Conservation (phyloP, 139 green algal species). For the Chlamydomonas sp. region DNA sequence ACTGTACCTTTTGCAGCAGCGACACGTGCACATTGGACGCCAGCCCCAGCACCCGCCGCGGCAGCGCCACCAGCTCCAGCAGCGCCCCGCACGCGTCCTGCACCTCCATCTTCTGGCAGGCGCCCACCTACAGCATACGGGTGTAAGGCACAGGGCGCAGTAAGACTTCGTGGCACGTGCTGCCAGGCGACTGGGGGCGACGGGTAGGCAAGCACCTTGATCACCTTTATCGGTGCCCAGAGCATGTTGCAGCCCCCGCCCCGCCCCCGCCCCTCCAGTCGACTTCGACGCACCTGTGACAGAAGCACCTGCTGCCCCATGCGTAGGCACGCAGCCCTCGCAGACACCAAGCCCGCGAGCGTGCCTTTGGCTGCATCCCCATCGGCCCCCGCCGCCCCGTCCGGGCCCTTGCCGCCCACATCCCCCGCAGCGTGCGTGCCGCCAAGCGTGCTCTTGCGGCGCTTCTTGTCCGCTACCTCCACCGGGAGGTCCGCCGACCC, state of each 20-base stretch:
- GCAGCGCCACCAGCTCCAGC: slow-evolving; percentile 39
- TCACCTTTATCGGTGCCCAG: background rate
- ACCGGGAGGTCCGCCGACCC: background rate
- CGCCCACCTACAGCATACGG: background rate
- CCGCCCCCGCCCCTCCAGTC: background rate
- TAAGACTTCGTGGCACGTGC: too few species aligned
- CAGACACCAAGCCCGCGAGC: background rate
- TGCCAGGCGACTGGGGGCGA: too few species aligned
- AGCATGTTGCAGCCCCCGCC: background rate
- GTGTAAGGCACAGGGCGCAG: too few species aligned
- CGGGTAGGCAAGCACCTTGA: background rate
- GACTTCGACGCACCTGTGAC: background rate
- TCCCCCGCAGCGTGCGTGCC: background rate
- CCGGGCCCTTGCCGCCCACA: background rate
- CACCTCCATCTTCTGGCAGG: slow-evolving; percentile 36
- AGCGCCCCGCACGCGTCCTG: slow-evolving; percentile 37
- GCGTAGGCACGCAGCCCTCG: slow-evolving; percentile 16
- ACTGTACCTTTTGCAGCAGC: slow-evolving; percentile 28
- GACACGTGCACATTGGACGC: slow-evolving; percentile 9
- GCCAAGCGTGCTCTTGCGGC: background rate
- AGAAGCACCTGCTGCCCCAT: slow-evolving; percentile 29
- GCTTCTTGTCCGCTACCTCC: background rate
- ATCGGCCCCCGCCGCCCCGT: background rate
- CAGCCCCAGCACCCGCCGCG: slow-evolving; percentile 25
- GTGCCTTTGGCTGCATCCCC: background rate